phyloP scores from a whole-genome alignment of 1,139 yeast species.

The Saccharomyces pastorianus region DNA sequence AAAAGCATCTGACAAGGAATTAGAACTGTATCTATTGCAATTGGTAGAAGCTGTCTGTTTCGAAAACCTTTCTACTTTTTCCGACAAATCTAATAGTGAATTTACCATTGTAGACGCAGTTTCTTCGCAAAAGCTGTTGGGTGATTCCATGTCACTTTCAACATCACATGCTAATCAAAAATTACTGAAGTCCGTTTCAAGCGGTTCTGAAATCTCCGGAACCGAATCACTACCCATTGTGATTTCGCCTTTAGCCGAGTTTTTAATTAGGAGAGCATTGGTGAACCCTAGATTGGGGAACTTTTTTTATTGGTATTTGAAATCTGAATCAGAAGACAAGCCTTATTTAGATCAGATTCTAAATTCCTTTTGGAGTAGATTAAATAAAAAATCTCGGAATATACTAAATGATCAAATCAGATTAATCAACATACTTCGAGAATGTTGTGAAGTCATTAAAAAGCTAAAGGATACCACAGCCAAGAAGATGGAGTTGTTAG shows the following conservation, averaged over 20 bases:
- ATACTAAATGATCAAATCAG: conserved; percentile 38
- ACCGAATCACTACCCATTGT: conserved; percentile 22
- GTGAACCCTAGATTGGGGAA: conserved; percentile 64
- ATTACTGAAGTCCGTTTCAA: conserved; percentile 9
- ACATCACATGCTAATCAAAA: conserved; percentile 8
- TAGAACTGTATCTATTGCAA: conserved; percentile 76
- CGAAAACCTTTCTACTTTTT: conserved; percentile 38
- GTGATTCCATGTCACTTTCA: conserved; percentile 1
- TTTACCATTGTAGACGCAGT: conserved; percentile 37
- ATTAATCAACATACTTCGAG: conserved; percentile 37
- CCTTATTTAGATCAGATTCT: conserved; percentile 34
- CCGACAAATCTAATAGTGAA: conserved; percentile 33
- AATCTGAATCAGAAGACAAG: conserved; percentile 77
- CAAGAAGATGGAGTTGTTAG: conserved; percentile 44
- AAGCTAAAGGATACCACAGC: conserved; percentile 48
- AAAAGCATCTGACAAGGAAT: conserved; percentile 73
- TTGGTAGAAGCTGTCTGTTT: conserved; percentile 87
- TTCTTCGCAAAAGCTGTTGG: conserved; percentile 7
- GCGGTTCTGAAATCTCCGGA: conserved; percentile 8
- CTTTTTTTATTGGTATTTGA: conserved; percentile 84
- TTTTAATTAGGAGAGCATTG: conserved; percentile 66
- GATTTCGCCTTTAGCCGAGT: conserved; percentile 67
- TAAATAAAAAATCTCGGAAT: conserved; percentile 18
- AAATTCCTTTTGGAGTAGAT: conserved; percentile 31
- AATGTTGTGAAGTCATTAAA: conserved; percentile 39